Evolutionary conservation across 176 grass and related monocot genomes (phyloP).

Genomic region (Hordeum vulgare): MorexV3_pseudomolecules_assembly NC_058524.1:435696968-435697467

Average conservation of each 20-base stretch:
- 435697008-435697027: neutral
- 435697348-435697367: neutral
- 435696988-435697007: conserved; percentile 1
- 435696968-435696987: conserved; percentile 39
- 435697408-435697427: neutral
- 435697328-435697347: neutral
- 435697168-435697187: neutral
- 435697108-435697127: neutral
- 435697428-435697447: too few species aligned
- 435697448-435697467: neutral
- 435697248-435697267: too few species aligned
- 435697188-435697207: neutral
- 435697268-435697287: neutral
- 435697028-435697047: neutral
- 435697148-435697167: neutral
- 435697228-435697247: neutral
- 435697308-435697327: neutral
- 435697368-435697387: conserved; percentile 1
- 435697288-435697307: neutral
- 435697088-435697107: neutral
- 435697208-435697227: neutral
- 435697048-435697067: neutral
- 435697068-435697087: neutral
- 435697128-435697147: neutral
- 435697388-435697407: neutral